Evolutionary conservation across 83 land plant species (phyloP), one percentile per base, ranked within the genome.

Genomic region (Thuja plicata): DNA sequence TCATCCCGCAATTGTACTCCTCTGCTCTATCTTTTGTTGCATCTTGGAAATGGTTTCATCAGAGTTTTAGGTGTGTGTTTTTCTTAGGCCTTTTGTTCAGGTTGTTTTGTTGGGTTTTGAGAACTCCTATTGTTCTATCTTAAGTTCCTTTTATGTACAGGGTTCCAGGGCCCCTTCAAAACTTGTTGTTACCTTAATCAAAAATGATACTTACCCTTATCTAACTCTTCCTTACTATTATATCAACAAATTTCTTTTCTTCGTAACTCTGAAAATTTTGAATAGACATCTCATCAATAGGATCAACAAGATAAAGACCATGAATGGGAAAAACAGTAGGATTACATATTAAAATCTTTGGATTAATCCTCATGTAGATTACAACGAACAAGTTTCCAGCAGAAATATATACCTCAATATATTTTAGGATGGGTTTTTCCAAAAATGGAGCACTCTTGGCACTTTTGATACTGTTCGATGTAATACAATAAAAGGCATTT

Each of bases 201-300:
- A n/a, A n/a, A n/a, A n/a, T n/a, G n/a, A n/a, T 3, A 62, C 45
- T 79, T 5, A 97, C 99, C 99, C 43, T 96, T 90, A 87, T 98
- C 98, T 73, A 98, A 84, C 81, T 97, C 98, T 89, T 98, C 98
- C 90, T 95, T 98, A 95, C 96, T 98, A 70, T n/a, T n/a, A 98
- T 95, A 89, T 98, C 99, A 38, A 96, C 96, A 91, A 98, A 98
- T 71, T 96, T 92, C 89, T 96, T 96, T 73, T 97, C 99, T 89
- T 98, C 94, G 92, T 95, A 98, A 83, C 93, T 91, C 87, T 96
- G 91, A 82, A 98, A 89, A 87, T 93, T 97, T 60, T 93, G 93
- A 40, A 97, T 84, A 24, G 99, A 95, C 85, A 96, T 92, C 84
- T 96, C 99, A 91, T 98, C 98, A 88, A 98, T 92, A 8, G 99